phyloP scores from a whole-genome alignment of 2,329 filamentous ascomycete genomes.

The Phoma sp. region DNA sequence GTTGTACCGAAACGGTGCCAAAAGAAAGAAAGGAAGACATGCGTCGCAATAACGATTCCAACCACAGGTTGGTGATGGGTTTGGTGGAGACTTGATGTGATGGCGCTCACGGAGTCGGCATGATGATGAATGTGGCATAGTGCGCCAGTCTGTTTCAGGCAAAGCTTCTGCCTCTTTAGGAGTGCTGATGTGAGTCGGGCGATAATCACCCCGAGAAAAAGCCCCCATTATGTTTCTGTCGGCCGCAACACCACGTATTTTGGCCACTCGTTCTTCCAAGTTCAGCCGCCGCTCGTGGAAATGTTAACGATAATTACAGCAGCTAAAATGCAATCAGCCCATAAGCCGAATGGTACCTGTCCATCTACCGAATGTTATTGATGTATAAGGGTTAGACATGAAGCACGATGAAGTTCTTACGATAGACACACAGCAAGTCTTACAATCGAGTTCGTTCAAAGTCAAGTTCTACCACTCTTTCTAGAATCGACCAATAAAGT shows the following conservation, averaged over 20 bases:
- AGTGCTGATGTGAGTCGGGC: constrained; percentile 6
- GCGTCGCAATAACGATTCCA: constrained; percentile 1
- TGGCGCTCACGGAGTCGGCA: background rate
- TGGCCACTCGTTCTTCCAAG: background rate
- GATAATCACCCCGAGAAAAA: background rate
- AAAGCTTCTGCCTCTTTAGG: background rate
- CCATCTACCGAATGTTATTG: background rate
- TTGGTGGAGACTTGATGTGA: background rate
- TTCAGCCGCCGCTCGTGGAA: background rate
- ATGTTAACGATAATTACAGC: background rate
- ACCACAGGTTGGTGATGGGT: background rate
- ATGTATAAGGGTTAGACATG: background rate
- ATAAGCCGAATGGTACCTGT: background rate
- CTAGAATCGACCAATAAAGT: too few species aligned
- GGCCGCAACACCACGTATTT: background rate
- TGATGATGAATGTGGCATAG: background rate
- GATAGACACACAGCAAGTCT: background rate
- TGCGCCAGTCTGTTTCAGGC: background rate
- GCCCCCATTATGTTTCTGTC: background rate
- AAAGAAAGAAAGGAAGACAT: background rate
- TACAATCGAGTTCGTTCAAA: background rate
- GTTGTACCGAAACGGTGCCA: constrained; percentile 3
- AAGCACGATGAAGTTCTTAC: background rate
- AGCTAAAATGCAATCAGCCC: background rate
- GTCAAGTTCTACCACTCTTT: background rate